Evolutionary conservation across 805 yeast species (phyloP), one percentile per base, ranked within the genome.

Genomic region (Wickerhamomyces rabaulensis): DNA sequence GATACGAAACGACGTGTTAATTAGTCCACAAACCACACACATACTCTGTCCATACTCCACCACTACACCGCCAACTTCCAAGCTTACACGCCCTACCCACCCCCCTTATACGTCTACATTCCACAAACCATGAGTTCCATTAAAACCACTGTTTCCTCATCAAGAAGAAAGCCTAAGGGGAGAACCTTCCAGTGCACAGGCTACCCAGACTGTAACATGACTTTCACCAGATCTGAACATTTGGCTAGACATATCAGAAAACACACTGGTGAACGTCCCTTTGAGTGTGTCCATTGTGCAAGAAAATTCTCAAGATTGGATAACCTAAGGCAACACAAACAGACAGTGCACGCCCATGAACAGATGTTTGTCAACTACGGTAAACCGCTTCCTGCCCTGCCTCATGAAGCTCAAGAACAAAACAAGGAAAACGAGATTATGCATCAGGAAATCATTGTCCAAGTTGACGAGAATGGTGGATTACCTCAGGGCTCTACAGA

Each of bases 241-340:
- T 74, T 90, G 55, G 96, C 96, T 1, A 74, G 97, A 49, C 97
- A 90, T 68, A 84, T 91, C 45, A 71, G 97, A 48, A 91, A 90
- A 58, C 97, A 90, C 63, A 91, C 97, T 0, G 97, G 97, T 39
- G 97, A 90, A 64, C 73, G 96, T 47, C 97, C 97, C 3, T 90
- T 89, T 63, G 80, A 86, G 45, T 90, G 97, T 64, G 84, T 84
- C 42, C 85, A 84, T 63, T 87, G 95, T 62, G 71, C 81, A 29
- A 81, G 90, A 60, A 76, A 80, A 60, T 90, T 90, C 62, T 82
- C 90, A 16, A 74, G 97, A 41, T 68, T 91, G 49, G 97, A 91
- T 65, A 91, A 91, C 63, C 73, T 91, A 51, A 75, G 96, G 50
- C 97, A 91, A 67, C 97, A 90, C 67, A 84, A 85, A 50, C 95